phyloP scores from a whole-genome alignment of 148 eudicot species.

The Heliosperma pusillum region DNA sequence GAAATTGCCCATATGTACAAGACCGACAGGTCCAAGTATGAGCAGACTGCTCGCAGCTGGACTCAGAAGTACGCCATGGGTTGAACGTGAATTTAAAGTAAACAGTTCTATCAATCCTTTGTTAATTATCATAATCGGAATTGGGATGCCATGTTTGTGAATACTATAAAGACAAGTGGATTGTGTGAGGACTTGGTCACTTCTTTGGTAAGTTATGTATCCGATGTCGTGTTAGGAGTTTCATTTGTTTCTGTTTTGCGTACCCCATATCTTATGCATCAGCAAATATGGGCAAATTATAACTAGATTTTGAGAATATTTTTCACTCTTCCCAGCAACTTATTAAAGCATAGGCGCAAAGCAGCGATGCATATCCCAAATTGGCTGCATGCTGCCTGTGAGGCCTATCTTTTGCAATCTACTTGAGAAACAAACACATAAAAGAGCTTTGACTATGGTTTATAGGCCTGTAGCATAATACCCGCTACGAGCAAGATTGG shows the following conservation, averaged over 20 bases:
- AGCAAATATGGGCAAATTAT: not conserved
- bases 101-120: slow-evolving; percentile 11
- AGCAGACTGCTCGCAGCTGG: slow-evolving; percentile 41
- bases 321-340: no score
- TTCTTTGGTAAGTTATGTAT: slow-evolving; percentile 16
- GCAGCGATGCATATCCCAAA: no score
- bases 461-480: no score
- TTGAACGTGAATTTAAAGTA: slow-evolving; percentile 7
- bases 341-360: no score
- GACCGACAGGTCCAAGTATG: slow-evolving; percentile 42
- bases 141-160: slow-evolving; percentile 28
- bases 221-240: not conserved
- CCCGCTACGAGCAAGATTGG: not conserved
- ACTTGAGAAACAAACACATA: no score
- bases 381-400: no score
- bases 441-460: no score
- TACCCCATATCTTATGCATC: not conserved
- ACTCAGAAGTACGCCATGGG: slow-evolving; percentile 43
- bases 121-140: slow-evolving; percentile 17
- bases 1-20: slow-evolving; percentile 55
- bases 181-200: slow-evolving; percentile 20
- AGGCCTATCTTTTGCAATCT: no score
- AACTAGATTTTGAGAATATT: not conserved
- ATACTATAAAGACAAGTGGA: slow-evolving; percentile 21
- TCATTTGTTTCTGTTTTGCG: not conserved